phyloP scores from a whole-genome alignment of 1,139 yeast genomes.

The Kodamaea ohmeri region DNA sequence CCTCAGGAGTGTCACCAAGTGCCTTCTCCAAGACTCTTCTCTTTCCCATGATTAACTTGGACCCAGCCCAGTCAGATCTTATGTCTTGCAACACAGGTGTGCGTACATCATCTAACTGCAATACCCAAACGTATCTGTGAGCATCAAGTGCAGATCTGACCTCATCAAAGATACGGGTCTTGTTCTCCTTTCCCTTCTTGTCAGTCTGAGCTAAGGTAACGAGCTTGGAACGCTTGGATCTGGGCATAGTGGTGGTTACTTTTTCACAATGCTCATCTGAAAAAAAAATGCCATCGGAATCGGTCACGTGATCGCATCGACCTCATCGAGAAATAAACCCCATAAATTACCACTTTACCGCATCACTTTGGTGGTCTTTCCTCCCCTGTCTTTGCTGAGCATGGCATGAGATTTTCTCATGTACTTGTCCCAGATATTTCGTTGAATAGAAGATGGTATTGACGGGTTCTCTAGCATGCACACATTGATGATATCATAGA shows the following conservation, averaged over 20 bases:
- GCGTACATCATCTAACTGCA: constrained; percentile 87
- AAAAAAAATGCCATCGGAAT: constrained; percentile 6
- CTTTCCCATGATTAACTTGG: constrained; percentile 84
- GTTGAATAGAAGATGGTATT: constrained; percentile 9
- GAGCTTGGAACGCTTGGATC: constrained; percentile 89
- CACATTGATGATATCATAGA: constrained; percentile 10
- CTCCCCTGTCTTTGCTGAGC: neutral
- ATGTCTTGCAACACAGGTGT: constrained; percentile 93
- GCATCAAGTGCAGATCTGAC: constrained; percentile 79
- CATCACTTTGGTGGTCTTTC: neutral
- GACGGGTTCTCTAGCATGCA: constrained; percentile 6
- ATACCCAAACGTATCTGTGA: constrained; percentile 77
- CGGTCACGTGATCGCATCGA: constrained; percentile 6
- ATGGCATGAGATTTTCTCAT: constrained; percentile 7
- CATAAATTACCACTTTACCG: too few species aligned
- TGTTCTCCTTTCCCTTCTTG: constrained; percentile 91
- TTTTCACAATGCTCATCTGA: constrained; percentile 11
- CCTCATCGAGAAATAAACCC: neutral
- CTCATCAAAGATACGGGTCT: constrained; percentile 86
- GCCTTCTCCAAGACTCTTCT: constrained; percentile 92
- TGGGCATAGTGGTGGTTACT: constrained; percentile 64
- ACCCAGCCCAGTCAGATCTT: constrained; percentile 88
- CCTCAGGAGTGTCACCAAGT: constrained; percentile 80
- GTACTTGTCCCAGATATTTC: constrained; percentile 8
- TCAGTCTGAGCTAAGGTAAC: constrained; percentile 96